Conservation (phyloP, 2,329 filamentous ascomycete species). For the Zymoseptoria passerinii region DNA sequence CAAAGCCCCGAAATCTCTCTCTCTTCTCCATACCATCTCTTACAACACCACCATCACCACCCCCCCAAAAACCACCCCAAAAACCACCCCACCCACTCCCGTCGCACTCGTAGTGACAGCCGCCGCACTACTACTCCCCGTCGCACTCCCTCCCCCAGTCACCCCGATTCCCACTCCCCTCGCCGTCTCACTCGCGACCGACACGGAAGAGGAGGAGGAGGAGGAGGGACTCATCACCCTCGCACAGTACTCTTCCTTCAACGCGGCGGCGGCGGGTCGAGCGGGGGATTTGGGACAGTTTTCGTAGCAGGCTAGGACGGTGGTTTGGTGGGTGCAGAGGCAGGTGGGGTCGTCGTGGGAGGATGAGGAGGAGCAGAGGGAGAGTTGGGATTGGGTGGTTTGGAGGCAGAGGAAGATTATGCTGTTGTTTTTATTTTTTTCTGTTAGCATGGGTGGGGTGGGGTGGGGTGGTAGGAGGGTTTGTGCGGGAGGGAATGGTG, state of each 20-base stretch:
- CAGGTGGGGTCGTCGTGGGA: conserved; percentile 42
- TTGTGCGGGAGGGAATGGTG: too few species aligned
- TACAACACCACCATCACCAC: conserved; percentile 11
- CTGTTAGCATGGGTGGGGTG: not conserved
- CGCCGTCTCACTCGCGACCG: not conserved
- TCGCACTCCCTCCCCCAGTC: conserved; percentile 1
- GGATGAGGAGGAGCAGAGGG: conserved; percentile 34
- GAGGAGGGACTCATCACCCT: conserved; percentile 23
- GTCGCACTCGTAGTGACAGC: conserved; percentile 1
- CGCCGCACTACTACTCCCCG: conserved; percentile 2
- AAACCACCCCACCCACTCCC: conserved; percentile 3
- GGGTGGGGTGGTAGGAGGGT: too few species aligned
- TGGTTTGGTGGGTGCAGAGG: conserved; percentile 48
- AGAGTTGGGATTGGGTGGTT: conserved; percentile 35
- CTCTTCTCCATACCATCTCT: too few species aligned
- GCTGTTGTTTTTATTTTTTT: too few species aligned
- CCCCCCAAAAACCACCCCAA: conserved; percentile 15
- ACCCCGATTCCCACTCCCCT: conserved; percentile 1
- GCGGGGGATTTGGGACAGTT: conserved; percentile 49
- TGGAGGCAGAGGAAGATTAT: conserved; percentile 45
- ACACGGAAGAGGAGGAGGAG: too few species aligned
- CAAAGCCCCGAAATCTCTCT: too few species aligned
- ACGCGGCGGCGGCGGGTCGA: conserved; percentile 28
- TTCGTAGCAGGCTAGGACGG: conserved; percentile 47
- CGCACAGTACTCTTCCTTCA: conserved; percentile 29